Conservation (phyloP, 2,329 filamentous ascomycete species). For the Didymosphaeria variabile region DNA sequence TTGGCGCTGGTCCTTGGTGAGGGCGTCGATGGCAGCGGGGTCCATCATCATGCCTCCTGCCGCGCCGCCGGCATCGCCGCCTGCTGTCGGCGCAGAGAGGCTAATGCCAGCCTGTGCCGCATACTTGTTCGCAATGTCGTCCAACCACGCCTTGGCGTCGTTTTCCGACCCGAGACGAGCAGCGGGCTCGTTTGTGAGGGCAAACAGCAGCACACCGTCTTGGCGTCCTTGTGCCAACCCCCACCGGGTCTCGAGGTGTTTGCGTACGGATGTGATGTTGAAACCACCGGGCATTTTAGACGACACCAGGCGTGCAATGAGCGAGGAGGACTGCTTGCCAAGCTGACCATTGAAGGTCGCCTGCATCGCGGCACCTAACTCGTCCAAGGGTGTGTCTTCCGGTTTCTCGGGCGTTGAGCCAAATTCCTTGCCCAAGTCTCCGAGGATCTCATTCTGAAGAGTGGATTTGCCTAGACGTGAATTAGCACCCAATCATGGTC, state of each 20-base stretch:
- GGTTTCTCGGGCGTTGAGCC: slow-evolving; percentile 98
- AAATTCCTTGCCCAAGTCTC: slow-evolving; percentile 97
- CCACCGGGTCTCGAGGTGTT: slow-evolving; percentile 95
- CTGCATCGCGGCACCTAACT: slow-evolving; percentile 94
- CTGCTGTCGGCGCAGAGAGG: slow-evolving; percentile 75
- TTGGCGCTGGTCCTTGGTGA: slow-evolving; percentile 95
- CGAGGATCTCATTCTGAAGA: slow-evolving; percentile 97
- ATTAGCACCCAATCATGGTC: slow-evolving; percentile 24
- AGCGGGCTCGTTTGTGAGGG: slow-evolving; percentile 90
- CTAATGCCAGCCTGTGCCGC: slow-evolving; percentile 83
- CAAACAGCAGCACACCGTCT: slow-evolving; percentile 87
- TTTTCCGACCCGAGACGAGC: slow-evolving; percentile 87
- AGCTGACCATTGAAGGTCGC: slow-evolving; percentile 98
- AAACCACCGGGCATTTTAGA: slow-evolving; percentile 99
- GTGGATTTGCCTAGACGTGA: slow-evolving; percentile 84
- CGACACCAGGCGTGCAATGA: slow-evolving; percentile 93
- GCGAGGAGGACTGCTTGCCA: slow-evolving; percentile 92
- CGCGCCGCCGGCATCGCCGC: slow-evolving; percentile 75
- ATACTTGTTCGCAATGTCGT: slow-evolving; percentile 89
- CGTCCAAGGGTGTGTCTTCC: slow-evolving; percentile 95
- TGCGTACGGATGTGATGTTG: slow-evolving; percentile 95
- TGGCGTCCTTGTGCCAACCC: slow-evolving; percentile 86
- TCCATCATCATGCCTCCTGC: slow-evolving; percentile 99
- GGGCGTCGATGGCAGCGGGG: slow-evolving; percentile 91
- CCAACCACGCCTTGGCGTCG: slow-evolving; percentile 92